phyloP scores from a whole-genome alignment of 352 stramenopile species.

The Phytophthora idaei region DNA sequence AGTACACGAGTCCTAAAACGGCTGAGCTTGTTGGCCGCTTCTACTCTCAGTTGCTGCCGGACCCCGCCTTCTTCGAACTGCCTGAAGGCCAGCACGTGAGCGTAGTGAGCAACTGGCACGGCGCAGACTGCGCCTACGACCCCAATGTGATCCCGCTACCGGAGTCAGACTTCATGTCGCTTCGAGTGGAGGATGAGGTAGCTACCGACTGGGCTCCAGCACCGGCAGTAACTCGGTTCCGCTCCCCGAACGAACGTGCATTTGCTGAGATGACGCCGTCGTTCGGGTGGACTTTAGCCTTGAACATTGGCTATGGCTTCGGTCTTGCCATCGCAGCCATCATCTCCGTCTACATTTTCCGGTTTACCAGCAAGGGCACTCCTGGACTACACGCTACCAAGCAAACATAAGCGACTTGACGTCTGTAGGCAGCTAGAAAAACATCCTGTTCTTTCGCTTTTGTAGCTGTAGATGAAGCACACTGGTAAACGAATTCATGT shows the following conservation, averaged over 20 bases:
- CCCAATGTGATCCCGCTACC: conserved; percentile 47
- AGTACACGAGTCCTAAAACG: conserved; percentile 62
- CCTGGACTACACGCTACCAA: conserved; percentile 31
- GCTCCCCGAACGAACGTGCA: conserved; percentile 40
- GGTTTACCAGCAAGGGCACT: conserved; percentile 48
- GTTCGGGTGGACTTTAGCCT: conserved; percentile 35
- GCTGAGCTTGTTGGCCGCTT: conserved; percentile 62
- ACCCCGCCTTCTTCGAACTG: conserved; percentile 62
- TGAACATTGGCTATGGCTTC: conserved; percentile 52
- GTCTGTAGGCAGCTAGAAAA: conserved; percentile 27
- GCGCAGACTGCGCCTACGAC: conserved; percentile 64
- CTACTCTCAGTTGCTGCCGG: conserved; percentile 65
- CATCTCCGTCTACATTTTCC: conserved; percentile 65
- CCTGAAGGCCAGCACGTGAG: conserved; percentile 48
- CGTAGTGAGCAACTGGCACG: conserved; percentile 82
- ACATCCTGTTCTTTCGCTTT: conserved; percentile 8
- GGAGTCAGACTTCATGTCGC: conserved; percentile 35
- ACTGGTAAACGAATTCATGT: conserved; percentile 30
- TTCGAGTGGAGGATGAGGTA: conserved; percentile 23
- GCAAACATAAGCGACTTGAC: conserved; percentile 31
- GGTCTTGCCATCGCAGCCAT: conserved; percentile 55
- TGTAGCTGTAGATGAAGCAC: conserved; percentile 11
- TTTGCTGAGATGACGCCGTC: conserved; percentile 46
- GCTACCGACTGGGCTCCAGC: conserved; percentile 24
- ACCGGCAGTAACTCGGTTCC: conserved; percentile 27